phyloP scores from a whole-genome alignment of 306 rosid genomes.

The Prunus dulcis region DNA sequence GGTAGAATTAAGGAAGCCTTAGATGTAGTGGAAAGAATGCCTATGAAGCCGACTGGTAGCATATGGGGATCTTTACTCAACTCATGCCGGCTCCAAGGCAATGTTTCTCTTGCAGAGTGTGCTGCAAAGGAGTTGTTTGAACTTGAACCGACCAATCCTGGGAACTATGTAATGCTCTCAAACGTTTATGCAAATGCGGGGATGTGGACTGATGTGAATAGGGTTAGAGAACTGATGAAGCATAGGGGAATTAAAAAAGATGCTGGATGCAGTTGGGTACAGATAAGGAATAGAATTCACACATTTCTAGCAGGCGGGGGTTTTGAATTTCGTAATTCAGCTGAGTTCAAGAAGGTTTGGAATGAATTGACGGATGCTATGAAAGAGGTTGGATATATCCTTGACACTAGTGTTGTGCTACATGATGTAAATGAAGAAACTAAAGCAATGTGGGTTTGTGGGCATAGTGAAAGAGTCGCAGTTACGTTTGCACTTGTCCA shows the following conservation, averaged over 20 bases:
- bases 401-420: conserved; percentile 47
- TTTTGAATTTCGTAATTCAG: conserved; percentile 39
- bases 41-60: conserved; percentile 56
- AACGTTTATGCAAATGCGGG: conserved; percentile 53
- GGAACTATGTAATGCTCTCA: conserved; percentile 61
- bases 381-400: conserved; percentile 38
- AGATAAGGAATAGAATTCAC: conserved; percentile 40
- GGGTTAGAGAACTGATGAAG: conserved; percentile 51
- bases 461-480: conserved; percentile 59
- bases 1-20: conserved; percentile 44
- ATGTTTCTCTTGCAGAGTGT: conserved; percentile 40
- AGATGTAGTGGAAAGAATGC: conserved; percentile 36
- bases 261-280: conserved; percentile 59
- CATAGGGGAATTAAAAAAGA: conserved; percentile 44
- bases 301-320: conserved; percentile 57
- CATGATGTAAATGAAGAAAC: conserved; percentile 31
- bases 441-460: conserved; percentile 48
- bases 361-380: conserved; percentile 33
- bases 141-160: conserved; percentile 49
- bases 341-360: conserved; percentile 43
- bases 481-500: conserved; percentile 41
- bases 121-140: conserved; percentile 39
- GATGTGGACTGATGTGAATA: conserved; percentile 51
- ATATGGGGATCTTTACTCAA: conserved; percentile 60
- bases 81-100: conserved; percentile 43